A percentile compares a stretch with the other conserved stretches of the same genome.
Conservation (phyloP, 1,139 yeast genomes). For the Yamadazyma dendronema region DNA sequence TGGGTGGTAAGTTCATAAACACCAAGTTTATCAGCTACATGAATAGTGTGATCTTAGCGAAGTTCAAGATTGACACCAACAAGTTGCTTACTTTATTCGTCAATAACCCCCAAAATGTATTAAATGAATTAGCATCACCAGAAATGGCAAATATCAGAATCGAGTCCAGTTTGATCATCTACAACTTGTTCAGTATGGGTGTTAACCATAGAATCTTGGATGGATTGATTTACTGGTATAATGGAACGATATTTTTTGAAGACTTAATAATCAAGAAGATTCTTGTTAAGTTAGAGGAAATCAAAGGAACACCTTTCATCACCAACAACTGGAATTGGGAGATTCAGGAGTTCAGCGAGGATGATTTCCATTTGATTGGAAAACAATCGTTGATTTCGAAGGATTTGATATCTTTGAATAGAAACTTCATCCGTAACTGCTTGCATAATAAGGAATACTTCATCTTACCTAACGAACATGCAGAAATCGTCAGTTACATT, state of each 20-base stretch:
- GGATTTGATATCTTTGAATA: slow-evolving; percentile 55
- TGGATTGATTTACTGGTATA: slow-evolving; percentile 42
- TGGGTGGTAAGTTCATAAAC: slow-evolving; percentile 49
- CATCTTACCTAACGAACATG: slow-evolving; percentile 11
- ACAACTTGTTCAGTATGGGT: slow-evolving; percentile 47
- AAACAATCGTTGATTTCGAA: slow-evolving; percentile 46
- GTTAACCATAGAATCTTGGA: slow-evolving; percentile 51
- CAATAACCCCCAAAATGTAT: slow-evolving; percentile 41
- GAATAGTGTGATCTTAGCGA: slow-evolving; percentile 30
- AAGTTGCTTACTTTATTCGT: slow-evolving; percentile 65
- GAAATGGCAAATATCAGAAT: slow-evolving; percentile 28
- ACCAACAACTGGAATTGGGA: slow-evolving; percentile 62
- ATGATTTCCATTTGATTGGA: slow-evolving; percentile 44
- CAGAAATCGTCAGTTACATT: slow-evolving; percentile 9
- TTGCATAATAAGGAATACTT: slow-evolving; percentile 8
- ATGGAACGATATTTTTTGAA: slow-evolving; percentile 59
- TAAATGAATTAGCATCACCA: slow-evolving; percentile 25
- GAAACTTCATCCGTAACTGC: slow-evolving; percentile 45
- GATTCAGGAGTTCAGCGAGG: slow-evolving; percentile 41
- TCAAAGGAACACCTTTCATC: slow-evolving; percentile 55
- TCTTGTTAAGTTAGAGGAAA: slow-evolving; percentile 55
- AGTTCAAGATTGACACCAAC: slow-evolving; percentile 40
- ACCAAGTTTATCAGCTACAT: slow-evolving; percentile 33
- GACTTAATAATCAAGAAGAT: slow-evolving; percentile 63
- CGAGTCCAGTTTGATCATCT: slow-evolving; percentile 43